Evolutionary conservation across 768 basidiomycete species (phyloP).

Genomic region (Phlegmacium glaucopus): DNA sequence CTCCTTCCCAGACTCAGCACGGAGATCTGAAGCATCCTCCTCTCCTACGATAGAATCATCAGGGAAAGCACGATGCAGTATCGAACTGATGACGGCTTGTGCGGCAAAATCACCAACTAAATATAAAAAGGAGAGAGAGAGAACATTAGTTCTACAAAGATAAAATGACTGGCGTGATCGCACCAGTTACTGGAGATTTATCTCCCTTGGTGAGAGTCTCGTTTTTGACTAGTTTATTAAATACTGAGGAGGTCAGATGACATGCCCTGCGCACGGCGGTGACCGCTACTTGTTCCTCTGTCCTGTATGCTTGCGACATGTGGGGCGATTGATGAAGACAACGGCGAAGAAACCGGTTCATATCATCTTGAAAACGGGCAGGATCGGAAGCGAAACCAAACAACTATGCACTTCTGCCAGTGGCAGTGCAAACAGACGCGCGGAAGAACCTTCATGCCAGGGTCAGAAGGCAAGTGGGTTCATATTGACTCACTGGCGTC

Average conservation of each 20-base stretch:
- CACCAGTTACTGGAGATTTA: conserved; percentile 89
- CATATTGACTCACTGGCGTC: no score
- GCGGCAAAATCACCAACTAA: conserved; percentile 92
- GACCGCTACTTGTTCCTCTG: conserved; percentile 80
- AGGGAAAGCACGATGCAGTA: conserved; percentile 78
- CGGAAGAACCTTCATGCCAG: no score
- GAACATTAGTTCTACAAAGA: not conserved
- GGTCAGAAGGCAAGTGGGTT: no score
- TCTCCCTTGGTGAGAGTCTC: conserved; percentile 90
- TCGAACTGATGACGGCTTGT: conserved; percentile 85
- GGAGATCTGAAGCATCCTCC: conserved; percentile 48
- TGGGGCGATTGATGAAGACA: conserved; percentile 15
- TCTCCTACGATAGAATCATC: conserved; percentile 89
- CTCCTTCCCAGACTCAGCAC: conserved; percentile 36
- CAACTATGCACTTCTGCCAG: no score
- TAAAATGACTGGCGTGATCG: conserved; percentile 8
- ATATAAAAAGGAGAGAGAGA: not conserved
- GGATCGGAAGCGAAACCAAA: no score
- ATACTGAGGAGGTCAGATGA: conserved; percentile 78
- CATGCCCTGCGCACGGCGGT: conserved; percentile 88
- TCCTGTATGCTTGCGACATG: conserved; percentile 54
- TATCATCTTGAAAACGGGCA: no score
- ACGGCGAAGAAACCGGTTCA: conserved; percentile 12
- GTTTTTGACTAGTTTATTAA: conserved; percentile 77
- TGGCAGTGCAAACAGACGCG: no score